Evolutionary conservation across 2,329 filamentous ascomycete species (phyloP), one percentile per base, ranked within the genome.

Genomic region (Fusarium sambucinum): DNA sequence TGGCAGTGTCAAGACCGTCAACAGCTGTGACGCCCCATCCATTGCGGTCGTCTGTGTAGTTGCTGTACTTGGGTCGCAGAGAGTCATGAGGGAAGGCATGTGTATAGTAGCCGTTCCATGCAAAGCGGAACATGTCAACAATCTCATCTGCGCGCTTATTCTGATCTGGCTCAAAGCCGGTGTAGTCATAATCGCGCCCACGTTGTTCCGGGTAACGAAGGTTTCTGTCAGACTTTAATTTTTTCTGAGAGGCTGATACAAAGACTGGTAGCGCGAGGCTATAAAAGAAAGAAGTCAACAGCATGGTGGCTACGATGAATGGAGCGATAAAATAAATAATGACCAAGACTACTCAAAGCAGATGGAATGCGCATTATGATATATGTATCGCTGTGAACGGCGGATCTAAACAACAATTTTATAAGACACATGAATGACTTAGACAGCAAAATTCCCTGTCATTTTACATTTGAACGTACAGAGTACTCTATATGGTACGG

Each of bases 1-100:
- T 63, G 17, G 60, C 60, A 41, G 60, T 63, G 9, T 63, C 60
- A 16, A 63, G 60, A 1, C 60, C 60, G 5, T 63, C 60, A 13
- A 63, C 50, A 21, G 58, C 60, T 23, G 60, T 63, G 25, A 57
- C 58, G 11, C 60, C 60, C 60, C 60, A 63, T 41, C 60, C 58
- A 27, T 63, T 63, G 17, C 60, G 58, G 9, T 63, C 58, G 9
- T 63, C 51, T 7, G 45, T 27, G n/a, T 56, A 63, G 10, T 51
- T 57, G 12, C 16, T 41, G 13, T 51, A 63, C 33, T 63, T 63
- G 14, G 60, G 58, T 1, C 45, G 40, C 13, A 63, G 23, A 2
- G 58, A 59, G 12, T 59, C 56, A 14, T 59, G 52, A 5, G 52
- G 56, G 4, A 59, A 59, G 0, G 56, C 56, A 51, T 63, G 27